Conservation (phyloP, 2,329 filamentous ascomycete species). For the Neospermospora avenae region DNA sequence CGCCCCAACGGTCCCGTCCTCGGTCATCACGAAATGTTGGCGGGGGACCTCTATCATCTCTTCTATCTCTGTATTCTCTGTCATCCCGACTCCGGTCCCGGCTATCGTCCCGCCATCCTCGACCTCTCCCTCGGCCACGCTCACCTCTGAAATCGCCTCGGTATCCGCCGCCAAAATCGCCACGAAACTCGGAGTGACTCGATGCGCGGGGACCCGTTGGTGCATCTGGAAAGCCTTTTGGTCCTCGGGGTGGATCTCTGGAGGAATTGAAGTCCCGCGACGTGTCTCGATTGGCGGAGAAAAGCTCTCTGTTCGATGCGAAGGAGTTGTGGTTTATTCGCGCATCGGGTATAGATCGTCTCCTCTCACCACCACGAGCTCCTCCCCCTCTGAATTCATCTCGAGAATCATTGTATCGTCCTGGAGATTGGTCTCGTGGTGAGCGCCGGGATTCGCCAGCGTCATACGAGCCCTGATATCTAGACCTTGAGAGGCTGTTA, state of each 20-base stretch:
- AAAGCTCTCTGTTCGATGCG: conserved; percentile 54
- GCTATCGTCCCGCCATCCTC: conserved; percentile 55
- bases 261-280: conserved; percentile 40
- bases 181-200: conserved; percentile 64
- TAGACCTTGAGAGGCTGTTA: conserved; percentile 29
- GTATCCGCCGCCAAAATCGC: conserved; percentile 46
- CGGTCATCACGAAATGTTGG: conserved; percentile 55
- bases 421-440: conserved; percentile 40
- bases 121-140: conserved; percentile 42
- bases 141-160: conserved; percentile 52
- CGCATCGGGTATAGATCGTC: conserved; percentile 30
- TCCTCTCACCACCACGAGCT: conserved; percentile 31
- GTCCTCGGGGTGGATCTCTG: conserved; percentile 75
- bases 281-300: conserved; percentile 38
- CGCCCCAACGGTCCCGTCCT: conserved; percentile 24
- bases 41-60: conserved; percentile 43
- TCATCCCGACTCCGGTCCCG: conserved; percentile 52
- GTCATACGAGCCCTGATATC: conserved; percentile 37
- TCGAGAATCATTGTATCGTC: conserved; percentile 33
- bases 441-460: conserved; percentile 39
- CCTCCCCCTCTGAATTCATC: conserved; percentile 32
- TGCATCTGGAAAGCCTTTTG: conserved; percentile 69
- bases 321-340: conserved; percentile 50
- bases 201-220: conserved; percentile 64
- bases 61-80: conserved; percentile 53